Evolutionary conservation across 352 stramenopile genomes (phyloP).

Genomic region (Pythium sp.): DNA sequence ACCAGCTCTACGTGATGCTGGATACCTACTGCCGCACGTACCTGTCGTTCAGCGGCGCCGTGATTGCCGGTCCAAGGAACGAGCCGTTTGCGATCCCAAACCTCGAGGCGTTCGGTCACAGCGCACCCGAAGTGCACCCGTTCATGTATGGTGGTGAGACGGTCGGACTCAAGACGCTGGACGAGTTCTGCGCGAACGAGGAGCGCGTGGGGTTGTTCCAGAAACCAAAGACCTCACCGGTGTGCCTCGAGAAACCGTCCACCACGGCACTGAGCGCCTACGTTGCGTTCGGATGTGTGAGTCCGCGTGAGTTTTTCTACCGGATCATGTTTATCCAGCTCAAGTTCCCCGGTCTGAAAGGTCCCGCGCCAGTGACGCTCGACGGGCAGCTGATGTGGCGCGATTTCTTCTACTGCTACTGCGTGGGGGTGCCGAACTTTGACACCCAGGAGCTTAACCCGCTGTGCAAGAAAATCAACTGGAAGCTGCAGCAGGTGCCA

Average conservation of each 20-base stretch:
- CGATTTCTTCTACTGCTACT: conserved; percentile 92
- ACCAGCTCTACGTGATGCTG: conserved; percentile 30
- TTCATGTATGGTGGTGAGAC: conserved; percentile 61
- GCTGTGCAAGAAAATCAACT: conserved; percentile 79
- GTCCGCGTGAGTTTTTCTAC: conserved; percentile 72
- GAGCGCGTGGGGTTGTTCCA: conserved; percentile 90
- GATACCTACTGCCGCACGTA: conserved; percentile 25
- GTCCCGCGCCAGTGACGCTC: conserved; percentile 84
- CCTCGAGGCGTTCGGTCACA: conserved; percentile 42
- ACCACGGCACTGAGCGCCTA: conserved; percentile 95
- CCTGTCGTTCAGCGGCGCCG: conserved; percentile 11
- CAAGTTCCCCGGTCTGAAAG: conserved; percentile 82
- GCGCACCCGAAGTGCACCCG: conserved; percentile 28
- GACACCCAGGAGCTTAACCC: conserved; percentile 90
- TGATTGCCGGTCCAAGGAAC: conserved; percentile 25
- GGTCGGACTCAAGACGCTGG: conserved; percentile 40
- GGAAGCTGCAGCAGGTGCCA: conserved; percentile 41
- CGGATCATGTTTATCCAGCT: conserved; percentile 84
- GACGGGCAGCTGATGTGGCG: conserved; percentile 95
- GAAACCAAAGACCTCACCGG: conserved; percentile 94
- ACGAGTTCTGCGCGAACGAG: conserved; percentile 57
- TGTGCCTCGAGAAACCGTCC: conserved; percentile 71
- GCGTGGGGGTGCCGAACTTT: conserved; percentile 67
- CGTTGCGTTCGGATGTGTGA: conserved; percentile 89
- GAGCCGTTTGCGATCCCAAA: conserved; percentile 39